phyloP scores from a whole-genome alignment of 2,329 filamentous ascomycete species.

The Xenosphaeropsis pyriputrescens region DNA sequence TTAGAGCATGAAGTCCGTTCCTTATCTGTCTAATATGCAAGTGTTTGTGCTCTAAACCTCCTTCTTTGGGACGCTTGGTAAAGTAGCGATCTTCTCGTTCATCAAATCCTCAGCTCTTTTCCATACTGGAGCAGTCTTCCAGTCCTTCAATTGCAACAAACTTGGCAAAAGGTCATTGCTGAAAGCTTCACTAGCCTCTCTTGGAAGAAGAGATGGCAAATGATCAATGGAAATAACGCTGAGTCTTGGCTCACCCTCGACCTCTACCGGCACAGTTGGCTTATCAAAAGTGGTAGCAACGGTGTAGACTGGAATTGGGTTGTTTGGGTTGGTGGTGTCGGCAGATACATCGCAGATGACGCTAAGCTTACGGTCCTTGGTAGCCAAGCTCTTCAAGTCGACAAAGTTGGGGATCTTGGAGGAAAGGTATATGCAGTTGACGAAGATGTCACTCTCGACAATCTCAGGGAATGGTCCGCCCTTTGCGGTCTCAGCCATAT shows the following conservation, averaged over 20 bases:
- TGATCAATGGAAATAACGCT: slow-evolving; percentile 84
- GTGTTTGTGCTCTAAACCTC: too few relatives aligned
- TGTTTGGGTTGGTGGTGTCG: slow-evolving; percentile 57
- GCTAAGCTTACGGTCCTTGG: slow-evolving; percentile 54
- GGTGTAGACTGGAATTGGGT: slow-evolving; percentile 63
- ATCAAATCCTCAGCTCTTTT: slow-evolving; percentile 72
- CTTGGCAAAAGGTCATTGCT: slow-evolving; percentile 64
- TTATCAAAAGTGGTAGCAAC: slow-evolving; percentile 77
- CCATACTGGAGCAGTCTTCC: slow-evolving; percentile 66
- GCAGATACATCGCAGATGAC: slow-evolving; percentile 72
- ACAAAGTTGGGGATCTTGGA: slow-evolving; percentile 72
- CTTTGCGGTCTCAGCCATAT: slow-evolving; percentile 61
- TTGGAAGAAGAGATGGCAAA: slow-evolving; percentile 66
- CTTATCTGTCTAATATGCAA: too few relatives aligned
- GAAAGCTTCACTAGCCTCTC: slow-evolving; percentile 80
- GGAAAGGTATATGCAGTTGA: slow-evolving; percentile 83
- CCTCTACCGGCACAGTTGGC: slow-evolving; percentile 67
- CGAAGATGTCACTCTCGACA: slow-evolving; percentile 57
- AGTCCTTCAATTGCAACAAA: slow-evolving; percentile 63
- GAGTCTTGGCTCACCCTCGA: slow-evolving; percentile 37
- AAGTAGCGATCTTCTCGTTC: slow-evolving; percentile 60
- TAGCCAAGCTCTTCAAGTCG: slow-evolving; percentile 51
- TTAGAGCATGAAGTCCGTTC: too few relatives aligned
- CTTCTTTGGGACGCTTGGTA: slow-evolving; percentile 27
- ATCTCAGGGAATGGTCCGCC: slow-evolving; percentile 69